Evolutionary conservation across 2,329 filamentous ascomycete genomes (phyloP).

Genomic region (Epichloe festucae): DNA sequence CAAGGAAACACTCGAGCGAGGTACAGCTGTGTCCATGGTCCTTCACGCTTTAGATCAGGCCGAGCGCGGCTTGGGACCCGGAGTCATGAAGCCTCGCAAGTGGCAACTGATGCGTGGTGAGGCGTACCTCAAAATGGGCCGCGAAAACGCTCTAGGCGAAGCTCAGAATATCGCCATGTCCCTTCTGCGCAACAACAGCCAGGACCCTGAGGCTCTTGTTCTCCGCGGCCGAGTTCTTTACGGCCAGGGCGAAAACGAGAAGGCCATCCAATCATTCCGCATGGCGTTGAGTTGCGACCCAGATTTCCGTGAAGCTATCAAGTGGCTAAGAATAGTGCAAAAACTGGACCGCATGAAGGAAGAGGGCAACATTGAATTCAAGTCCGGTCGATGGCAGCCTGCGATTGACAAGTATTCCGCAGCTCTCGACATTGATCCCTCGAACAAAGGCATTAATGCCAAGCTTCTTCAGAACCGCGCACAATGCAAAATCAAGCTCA

Average conservation of each 20-base stretch:
- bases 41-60: conserved; percentile 86
- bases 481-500: conserved; percentile 69
- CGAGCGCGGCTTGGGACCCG: conserved; percentile 61
- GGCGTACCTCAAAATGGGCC: conserved; percentile 86
- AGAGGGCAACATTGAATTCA: conserved; percentile 84
- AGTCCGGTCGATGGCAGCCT: conserved; percentile 63
- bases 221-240: conserved; percentile 81
- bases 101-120: conserved; percentile 91
- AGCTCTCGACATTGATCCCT: conserved; percentile 73
- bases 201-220: conserved; percentile 88
- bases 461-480: conserved; percentile 93
- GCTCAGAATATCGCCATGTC: conserved; percentile 87
- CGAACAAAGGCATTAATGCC: conserved; percentile 84
- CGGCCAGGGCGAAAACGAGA: conserved; percentile 84
- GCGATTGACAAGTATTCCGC: conserved; percentile 77
- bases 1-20: conserved; percentile 59
- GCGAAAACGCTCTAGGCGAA: conserved; percentile 76
- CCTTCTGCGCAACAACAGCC: conserved; percentile 70
- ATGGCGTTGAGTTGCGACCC: conserved; percentile 84
- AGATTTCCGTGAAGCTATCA: conserved; percentile 78
- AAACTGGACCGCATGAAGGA: conserved; percentile 89
- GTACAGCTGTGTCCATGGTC: conserved; percentile 79
- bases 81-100: conserved; percentile 73
- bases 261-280: conserved; percentile 84
- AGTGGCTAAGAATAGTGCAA: conserved; percentile 79